A percentile compares a stretch with the other conserved stretches of the same genome.
phyloP scores from a whole-genome alignment of 306 rosid species.

The Dryas drummondii region DNA sequence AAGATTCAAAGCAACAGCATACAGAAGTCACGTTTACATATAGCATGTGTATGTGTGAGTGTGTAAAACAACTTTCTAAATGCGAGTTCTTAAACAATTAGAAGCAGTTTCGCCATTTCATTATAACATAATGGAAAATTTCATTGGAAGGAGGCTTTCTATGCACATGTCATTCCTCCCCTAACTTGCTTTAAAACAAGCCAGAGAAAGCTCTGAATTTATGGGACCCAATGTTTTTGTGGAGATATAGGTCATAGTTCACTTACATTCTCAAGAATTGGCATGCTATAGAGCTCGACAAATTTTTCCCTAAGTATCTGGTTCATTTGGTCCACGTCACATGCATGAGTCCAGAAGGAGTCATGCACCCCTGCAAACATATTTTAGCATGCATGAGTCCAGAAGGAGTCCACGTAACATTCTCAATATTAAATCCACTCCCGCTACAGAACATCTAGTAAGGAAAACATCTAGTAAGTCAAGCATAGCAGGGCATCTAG shows the following conservation, averaged over 20 bases:
- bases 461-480: no score
- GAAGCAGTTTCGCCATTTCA: slow-evolving; percentile 1
- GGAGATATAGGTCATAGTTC: neutral
- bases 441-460: no score
- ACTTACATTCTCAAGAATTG: slow-evolving; percentile 63
- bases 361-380: slow-evolving; percentile 77
- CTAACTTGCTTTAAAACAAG: neutral
- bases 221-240: neutral
- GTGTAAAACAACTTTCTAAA: neutral
- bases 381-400: no score
- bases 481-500: no score
- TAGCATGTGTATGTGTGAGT: neutral
- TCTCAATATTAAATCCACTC: no score
- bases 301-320: slow-evolving; percentile 62
- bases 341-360: slow-evolving; percentile 88
- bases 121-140: neutral
- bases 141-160: neutral
- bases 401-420: no score
- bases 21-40: neutral
- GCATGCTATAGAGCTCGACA: slow-evolving; percentile 80
- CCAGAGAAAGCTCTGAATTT: neutral
- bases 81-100: neutral
- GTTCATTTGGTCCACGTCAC: slow-evolving; percentile 79
- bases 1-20: neutral
- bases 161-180: neutral